Base-by-base conservation (phyloP, 1,284 basidiomycete species). In the Puccinia hordei region DNA sequence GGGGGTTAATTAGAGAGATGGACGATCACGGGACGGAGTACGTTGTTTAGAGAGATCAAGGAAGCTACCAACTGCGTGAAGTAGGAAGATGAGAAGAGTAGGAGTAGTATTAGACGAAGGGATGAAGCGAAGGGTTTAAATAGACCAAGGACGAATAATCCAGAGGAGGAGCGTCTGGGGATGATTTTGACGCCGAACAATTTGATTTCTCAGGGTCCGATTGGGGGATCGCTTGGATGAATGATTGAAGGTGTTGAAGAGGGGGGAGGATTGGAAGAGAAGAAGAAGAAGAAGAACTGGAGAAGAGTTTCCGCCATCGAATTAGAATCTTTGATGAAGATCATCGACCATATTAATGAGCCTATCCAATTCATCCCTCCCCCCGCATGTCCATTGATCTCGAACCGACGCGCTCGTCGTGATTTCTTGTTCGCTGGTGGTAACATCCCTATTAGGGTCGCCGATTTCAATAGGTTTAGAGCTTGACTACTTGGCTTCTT, bases 301-400 rank as follows among this genome's bases (percentile, higher is more conserved):
- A n/a, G 12, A 63, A 49, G 27, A 19, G 71, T 15, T 33, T 78
- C 69, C 8, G 12, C 33, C 15, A 61, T 51, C n/a, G 68, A 61
- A 41, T 80, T 80, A 4, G 69, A 72, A 44, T 80, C 77, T 73
- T 80, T 80, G 35, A 80, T 63, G 49, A 72, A 80, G 15, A 80
- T 66, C 13, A 63, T n/a, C n/a, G 77, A 80, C 77, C 77, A 80
- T 1, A 80, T 27, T 12, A 72, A 65, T 17, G 68, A 72, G 38
- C 55, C 59, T 10, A 80, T 49, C 77, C 77, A 80, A 19, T 66
- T 65, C 57, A 80, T 53, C 12, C 65, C 65, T 12, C 49, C 35
- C 12, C 53, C 30, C 71, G 1, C 17, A 17, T 65, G 1, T 9
- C 41, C 15, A 65, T 38, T 73, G 24, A 15, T 24, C 38, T 72